Evolutionary conservation across 2,329 filamentous ascomycete species (phyloP).

Genomic region (Orbilia quercus): DNA sequence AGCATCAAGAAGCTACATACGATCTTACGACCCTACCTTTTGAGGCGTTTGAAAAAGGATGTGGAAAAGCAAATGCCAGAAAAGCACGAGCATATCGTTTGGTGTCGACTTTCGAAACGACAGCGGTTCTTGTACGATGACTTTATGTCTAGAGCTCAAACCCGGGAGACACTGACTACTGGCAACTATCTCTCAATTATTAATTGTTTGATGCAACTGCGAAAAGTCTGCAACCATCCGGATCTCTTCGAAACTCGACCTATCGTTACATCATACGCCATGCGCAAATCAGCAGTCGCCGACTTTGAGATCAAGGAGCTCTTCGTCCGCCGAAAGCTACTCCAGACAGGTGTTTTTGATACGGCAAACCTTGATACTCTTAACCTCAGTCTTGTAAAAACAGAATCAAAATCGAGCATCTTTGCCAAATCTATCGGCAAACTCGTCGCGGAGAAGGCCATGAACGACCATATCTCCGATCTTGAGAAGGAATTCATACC

Average conservation of each 20-base stretch:
- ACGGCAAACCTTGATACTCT: constrained; percentile 79
- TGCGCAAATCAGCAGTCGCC: constrained; percentile 80
- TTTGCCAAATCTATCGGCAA: constrained; percentile 42
- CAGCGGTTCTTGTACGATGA: constrained; percentile 96
- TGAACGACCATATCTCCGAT: constrained; percentile 57
- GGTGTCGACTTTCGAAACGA: constrained; percentile 92
- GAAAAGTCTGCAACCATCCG: constrained; percentile 98
- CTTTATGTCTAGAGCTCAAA: constrained; percentile 90
- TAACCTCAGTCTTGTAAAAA: constrained; percentile 72
- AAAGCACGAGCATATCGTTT: constrained; percentile 97
- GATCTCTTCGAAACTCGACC: constrained; percentile 95
- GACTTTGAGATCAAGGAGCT: constrained; percentile 79
- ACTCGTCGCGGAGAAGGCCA: constrained; percentile 56
- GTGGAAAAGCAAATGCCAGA: constrained; percentile 99
- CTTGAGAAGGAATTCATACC: constrained; percentile 58
- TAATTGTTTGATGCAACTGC: constrained; percentile 95
- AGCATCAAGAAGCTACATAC: constrained; percentile 95
- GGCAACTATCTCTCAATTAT: constrained; percentile 98
- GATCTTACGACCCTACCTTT: constrained; percentile 88
- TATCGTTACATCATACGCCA: constrained; percentile 96
- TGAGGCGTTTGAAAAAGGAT: constrained; percentile 91
- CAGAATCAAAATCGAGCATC: constrained; percentile 60
- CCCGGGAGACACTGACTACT: constrained; percentile 85
- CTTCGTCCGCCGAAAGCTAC: constrained; percentile 74
- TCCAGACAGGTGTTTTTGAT: constrained; percentile 71